Evolutionary conservation across 2,329 filamentous ascomycete species (phyloP).

Genomic region (Diaporthe caulivora): DNA sequence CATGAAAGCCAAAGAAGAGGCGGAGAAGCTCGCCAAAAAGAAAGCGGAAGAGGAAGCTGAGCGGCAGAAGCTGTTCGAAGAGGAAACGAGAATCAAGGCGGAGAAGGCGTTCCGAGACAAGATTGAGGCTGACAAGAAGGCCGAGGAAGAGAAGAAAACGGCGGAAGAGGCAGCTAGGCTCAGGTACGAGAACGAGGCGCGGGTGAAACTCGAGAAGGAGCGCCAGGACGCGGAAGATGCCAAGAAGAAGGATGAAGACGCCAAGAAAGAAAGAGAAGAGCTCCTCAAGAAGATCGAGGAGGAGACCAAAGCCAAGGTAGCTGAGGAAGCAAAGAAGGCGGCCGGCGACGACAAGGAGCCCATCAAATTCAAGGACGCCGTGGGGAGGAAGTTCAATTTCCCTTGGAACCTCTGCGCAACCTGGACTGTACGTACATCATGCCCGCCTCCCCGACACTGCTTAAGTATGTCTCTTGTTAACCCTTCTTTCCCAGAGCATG

Average conservation of each 20-base stretch:
- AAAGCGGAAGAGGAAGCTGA: constrained; percentile 51
- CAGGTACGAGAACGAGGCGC: constrained; percentile 44
- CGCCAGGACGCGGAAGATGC: constrained; percentile 57
- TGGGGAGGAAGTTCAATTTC: constrained; percentile 92
- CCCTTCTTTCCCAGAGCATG: constrained; percentile 72
- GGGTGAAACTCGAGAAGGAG: constrained; percentile 58
- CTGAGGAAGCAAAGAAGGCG: constrained; percentile 57
- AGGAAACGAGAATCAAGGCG: constrained; percentile 48
- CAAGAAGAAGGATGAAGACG: constrained; percentile 46
- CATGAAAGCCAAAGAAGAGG: constrained; percentile 58
- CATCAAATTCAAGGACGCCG: constrained; percentile 91
- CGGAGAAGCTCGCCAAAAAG: constrained; percentile 53
- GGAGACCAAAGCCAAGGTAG: constrained; percentile 53
- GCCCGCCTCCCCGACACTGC: neutral
- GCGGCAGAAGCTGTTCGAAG: constrained; percentile 60
- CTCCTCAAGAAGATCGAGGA: constrained; percentile 53
- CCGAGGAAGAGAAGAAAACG: constrained; percentile 52
- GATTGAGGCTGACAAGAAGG: constrained; percentile 49
- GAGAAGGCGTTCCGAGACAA: constrained; percentile 41
- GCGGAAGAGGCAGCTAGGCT: constrained; percentile 52
- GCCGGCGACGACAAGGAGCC: constrained; percentile 76
- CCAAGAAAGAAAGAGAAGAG: constrained; percentile 56
- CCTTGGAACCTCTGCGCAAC: constrained; percentile 87
- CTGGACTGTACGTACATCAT: constrained; percentile 75
- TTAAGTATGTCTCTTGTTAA: neutral